Evolutionary conservation across 2,329 filamentous ascomycete species (phyloP).

Genomic region (Bretziella fagacearum): DNA sequence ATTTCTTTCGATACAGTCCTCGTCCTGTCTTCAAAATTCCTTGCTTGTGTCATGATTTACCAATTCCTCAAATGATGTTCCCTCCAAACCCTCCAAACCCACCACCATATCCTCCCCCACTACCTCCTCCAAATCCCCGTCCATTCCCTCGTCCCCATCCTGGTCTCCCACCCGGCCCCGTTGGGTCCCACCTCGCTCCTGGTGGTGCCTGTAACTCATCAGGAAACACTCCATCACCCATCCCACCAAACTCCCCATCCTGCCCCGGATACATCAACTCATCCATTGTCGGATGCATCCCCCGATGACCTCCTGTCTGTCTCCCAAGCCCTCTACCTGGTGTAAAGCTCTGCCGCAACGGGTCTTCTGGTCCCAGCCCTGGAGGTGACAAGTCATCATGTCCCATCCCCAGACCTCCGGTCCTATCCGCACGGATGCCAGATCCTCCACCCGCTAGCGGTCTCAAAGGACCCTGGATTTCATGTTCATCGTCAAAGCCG

Average conservation of each 20-base stretch:
- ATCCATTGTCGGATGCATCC: constrained; percentile 94
- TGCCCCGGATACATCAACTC: constrained; percentile 93
- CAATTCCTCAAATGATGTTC: constrained; percentile 19
- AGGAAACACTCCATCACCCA: constrained; percentile 23
- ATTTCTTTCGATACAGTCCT: neutral
- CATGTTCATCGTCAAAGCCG: constrained; percentile 83
- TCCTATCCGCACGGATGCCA: constrained; percentile 15
- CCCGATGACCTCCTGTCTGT: constrained; percentile 36
- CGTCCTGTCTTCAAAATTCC: neutral
- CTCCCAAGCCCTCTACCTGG: constrained; percentile 36
- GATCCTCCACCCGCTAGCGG: constrained; percentile 21
- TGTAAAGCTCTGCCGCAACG: constrained; percentile 50
- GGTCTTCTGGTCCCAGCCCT: constrained; percentile 71
- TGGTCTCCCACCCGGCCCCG: constrained; percentile 41
- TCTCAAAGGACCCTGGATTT: constrained; percentile 53
- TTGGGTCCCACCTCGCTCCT: constrained; percentile 80
- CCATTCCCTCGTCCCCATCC: constrained; percentile 20
- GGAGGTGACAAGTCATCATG: constrained; percentile 78
- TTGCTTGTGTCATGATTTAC: neutral
- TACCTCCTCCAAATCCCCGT: constrained; percentile 17
- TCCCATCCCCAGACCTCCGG: constrained; percentile 41
- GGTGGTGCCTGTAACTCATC: constrained; percentile 52
- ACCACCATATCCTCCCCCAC: constrained; percentile 20
- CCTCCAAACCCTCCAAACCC: constrained; percentile 18
- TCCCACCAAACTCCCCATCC: constrained; percentile 41